Percentiles rank a stretch among this genome's conserved stretches.
Evolutionary conservation across 164 flowering plant species (phyloP).

Genomic region (Umbilicus rupestris): DNA sequence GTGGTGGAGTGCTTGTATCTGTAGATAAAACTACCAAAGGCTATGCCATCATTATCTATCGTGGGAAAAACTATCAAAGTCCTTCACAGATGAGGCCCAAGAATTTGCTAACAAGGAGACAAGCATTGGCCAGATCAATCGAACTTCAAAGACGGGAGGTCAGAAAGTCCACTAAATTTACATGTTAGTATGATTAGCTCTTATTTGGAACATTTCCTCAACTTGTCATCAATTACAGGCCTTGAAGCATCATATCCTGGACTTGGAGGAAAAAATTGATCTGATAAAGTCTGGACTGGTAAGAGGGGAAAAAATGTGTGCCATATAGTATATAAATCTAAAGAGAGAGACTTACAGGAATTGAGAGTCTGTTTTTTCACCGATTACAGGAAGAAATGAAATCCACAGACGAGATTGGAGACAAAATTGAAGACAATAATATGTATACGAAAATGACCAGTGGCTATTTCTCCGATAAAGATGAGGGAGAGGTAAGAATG

Average conservation of each 20-base stretch:
- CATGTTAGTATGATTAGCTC: neutral
- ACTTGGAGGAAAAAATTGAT: constrained; percentile 45
- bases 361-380: neutral
- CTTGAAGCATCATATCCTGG: constrained; percentile 58
- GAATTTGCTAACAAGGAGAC: constrained; percentile 36
- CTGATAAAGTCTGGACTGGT: constrained; percentile 56
- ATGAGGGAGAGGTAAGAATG: constrained; percentile 32
- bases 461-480: constrained; percentile 25
- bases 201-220: neutral
- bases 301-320: constrained; percentile 8
- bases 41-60: constrained; percentile 63
- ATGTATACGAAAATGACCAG: constrained; percentile 24
- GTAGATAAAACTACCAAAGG: constrained; percentile 79
- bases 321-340: too few relatives aligned
- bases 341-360: too few relatives aligned
- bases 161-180: neutral
- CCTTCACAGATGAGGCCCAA: constrained; percentile 51
- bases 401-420: constrained; percentile 26
- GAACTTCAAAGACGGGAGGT: constrained; percentile 16
- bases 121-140: constrained; percentile 14
- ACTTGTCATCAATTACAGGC: constrained; percentile 31
- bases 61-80: constrained; percentile 79
- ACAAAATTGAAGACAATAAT: constrained; percentile 23
- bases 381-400: constrained; percentile 38
- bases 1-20: constrained; percentile 81